Base-by-base conservation (phyloP, 768 basidiomycete genomes). In the Amanita jacksonii region DNA sequence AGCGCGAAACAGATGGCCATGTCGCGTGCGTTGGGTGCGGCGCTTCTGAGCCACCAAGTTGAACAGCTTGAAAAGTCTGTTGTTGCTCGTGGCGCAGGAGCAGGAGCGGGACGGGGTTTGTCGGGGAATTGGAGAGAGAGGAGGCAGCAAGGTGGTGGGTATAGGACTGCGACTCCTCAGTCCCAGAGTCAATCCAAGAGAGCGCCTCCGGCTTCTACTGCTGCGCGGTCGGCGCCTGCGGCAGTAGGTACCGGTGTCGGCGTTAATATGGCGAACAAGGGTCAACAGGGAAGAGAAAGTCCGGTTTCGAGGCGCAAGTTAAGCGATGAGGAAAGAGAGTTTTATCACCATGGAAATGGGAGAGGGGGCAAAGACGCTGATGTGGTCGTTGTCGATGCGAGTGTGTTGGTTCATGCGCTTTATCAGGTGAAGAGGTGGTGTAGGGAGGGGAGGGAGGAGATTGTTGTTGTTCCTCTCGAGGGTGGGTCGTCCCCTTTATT, bases 401-500 rank as follows among this genome's bases (percentile, higher is more conserved):
- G 85, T 56, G 83, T 90, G 16, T 71, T 91, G 28, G 71, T 91
- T 10, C 79, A 90, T 56, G 82, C 78, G 0, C 62, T 89, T 25
- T 75, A 78, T 45, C 79, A 86, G 48, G 73, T 94, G 53, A 86
- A 86, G 69, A 78, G 76, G 50, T 85, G 90, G 81, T 83, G 84
- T 61, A 73, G 72, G 48, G 79, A 85, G 0, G 83, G 81, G 0
- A 71, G 86, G 22, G 67, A 81, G 49, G 89, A 92, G 60, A 63
- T 90, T 24, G 54, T 96, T 39, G 77, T 96, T 38, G 68, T 91
- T 35, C 91, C 92, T 5, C 76, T 92, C 20, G 91, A 96, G 76
- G 89, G 91, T 91, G 49, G 40, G 73, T 66, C 28, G 4, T 23
- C 27, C 25, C 43, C 15, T 35, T 22, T 39, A 25, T 47, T 16